Conservation (phyloP, 345 rosid genomes). For the Reutealis trisperma region DNA sequence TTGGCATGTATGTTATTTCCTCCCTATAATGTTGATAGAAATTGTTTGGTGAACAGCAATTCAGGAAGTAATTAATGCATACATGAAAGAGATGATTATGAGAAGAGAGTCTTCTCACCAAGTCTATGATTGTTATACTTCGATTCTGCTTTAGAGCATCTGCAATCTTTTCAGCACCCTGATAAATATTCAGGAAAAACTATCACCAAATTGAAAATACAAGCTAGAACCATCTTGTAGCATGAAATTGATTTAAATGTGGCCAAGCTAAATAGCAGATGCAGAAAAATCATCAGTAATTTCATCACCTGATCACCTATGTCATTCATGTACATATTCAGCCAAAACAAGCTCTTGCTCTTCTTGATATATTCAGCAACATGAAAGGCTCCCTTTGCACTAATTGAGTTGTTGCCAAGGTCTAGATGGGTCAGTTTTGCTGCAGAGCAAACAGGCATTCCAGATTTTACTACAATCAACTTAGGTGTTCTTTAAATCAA, state of each 20-base stretch:
- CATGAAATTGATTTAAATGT: background rate
- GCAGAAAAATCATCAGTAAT: slow-evolving; percentile 1
- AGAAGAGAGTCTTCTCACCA: slow-evolving; percentile 53
- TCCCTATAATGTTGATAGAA: slow-evolving; percentile 51
- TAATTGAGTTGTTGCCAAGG: slow-evolving; percentile 89
- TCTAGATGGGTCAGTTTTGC: slow-evolving; percentile 73
- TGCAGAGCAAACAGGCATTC: slow-evolving; percentile 34
- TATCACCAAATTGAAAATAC: slow-evolving; percentile 16
- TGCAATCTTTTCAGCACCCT: slow-evolving; percentile 94
- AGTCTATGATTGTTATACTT: slow-evolving; percentile 67
- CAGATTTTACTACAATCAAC: slow-evolving; percentile 19
- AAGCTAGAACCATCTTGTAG: slow-evolving; percentile 1
- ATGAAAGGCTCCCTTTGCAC: slow-evolving; percentile 77
- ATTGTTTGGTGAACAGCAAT: background rate
- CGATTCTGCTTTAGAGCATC: slow-evolving; percentile 83
- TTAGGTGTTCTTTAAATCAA: slow-evolving; percentile 1
- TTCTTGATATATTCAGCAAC: slow-evolving; percentile 84
- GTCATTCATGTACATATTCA: slow-evolving; percentile 97
- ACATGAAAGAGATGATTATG: background rate
- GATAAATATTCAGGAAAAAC: slow-evolving; percentile 26
- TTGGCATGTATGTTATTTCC: slow-evolving; percentile 86
- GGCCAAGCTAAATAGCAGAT: background rate
- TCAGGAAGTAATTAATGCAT: background rate
- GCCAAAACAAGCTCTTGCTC: slow-evolving; percentile 88
- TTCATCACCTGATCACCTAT: slow-evolving; percentile 81